Percentiles rank a stretch among this genome's conserved stretches.
Evolutionary conservation across 768 basidiomycete species (phyloP).

Genomic region (Lentinula sp.): DNA sequence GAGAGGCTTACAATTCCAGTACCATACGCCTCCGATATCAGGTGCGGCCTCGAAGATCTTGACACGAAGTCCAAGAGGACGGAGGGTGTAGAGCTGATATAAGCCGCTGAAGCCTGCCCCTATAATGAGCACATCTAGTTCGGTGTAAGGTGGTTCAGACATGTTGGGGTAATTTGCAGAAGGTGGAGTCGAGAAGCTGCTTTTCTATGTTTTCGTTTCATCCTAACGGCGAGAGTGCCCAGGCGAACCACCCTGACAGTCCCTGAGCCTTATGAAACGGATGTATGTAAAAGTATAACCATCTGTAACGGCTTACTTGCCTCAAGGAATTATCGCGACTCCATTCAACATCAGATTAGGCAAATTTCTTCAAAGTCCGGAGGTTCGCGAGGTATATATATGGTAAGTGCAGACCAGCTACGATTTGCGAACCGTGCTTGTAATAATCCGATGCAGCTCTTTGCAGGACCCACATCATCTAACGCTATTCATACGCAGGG

Average conservation of each 20-base stretch:
- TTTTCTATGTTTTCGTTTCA: background rate
- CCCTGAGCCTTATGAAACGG: background rate
- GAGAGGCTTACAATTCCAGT: conserved; percentile 9
- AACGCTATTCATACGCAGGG: too few species aligned
- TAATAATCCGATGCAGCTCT: too few species aligned
- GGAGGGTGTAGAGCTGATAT: conserved; percentile 3
- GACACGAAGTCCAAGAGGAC: conserved; percentile 9
- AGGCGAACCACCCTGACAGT: too few species aligned
- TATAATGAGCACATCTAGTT: conserved; percentile 5
- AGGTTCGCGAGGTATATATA: background rate
- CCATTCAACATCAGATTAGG: background rate
- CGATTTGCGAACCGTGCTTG: too few species aligned
- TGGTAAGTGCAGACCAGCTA: background rate
- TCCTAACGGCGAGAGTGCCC: background rate
- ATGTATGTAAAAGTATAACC: background rate
- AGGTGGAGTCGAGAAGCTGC: background rate
- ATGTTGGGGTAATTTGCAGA: background rate
- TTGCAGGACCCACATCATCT: too few species aligned
- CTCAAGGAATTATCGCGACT: background rate
- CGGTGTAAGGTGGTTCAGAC: background rate
- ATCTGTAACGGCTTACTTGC: background rate
- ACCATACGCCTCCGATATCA: conserved; percentile 12
- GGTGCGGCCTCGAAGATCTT: conserved; percentile 11
- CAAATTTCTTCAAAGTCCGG: background rate
- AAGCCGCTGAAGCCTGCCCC: conserved; percentile 3